Evolutionary conservation across 352 stramenopile genomes (phyloP).

Genomic region (Pythium sp.): DNA sequence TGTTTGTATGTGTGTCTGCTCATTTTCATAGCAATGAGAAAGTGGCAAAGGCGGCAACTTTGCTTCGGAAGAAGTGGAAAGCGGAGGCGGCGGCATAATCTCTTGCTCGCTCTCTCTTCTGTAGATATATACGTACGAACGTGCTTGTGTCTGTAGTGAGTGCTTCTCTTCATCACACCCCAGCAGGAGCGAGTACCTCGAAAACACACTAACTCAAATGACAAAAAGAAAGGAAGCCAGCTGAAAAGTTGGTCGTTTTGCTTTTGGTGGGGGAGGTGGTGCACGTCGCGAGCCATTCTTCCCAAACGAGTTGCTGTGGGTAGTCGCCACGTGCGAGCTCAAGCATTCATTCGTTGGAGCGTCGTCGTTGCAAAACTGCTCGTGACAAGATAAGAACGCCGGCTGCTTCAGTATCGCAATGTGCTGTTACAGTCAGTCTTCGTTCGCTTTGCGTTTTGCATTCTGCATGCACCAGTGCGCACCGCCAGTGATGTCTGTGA

Average conservation of each 20-base stretch:
- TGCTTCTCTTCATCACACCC: background rate
- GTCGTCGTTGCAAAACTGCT: background rate
- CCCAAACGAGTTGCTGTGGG: background rate
- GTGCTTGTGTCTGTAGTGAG: background rate
- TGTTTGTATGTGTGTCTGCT: constrained; percentile 44
- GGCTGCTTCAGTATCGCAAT: background rate
- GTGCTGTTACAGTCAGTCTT: background rate
- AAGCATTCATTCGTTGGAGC: background rate
- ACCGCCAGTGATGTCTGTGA: background rate
- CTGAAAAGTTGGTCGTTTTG: background rate
- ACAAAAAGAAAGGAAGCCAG: background rate
- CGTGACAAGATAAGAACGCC: background rate
- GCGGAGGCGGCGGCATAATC: constrained; percentile 34
- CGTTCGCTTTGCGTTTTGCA: background rate
- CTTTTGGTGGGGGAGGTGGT: background rate
- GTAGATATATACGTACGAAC: constrained; percentile 4
- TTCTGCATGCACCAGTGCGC: too few relatives aligned
- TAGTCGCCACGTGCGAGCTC: background rate
- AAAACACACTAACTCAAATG: background rate
- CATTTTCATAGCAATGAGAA: constrained; percentile 56
- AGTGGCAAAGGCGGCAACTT: constrained; percentile 49
- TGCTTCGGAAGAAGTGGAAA: constrained; percentile 83
- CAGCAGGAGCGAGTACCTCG: background rate
- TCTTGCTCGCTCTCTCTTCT: background rate
- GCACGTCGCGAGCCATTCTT: background rate